Evolutionary conservation across 2,329 filamentous ascomycete genomes (phyloP), one percentile per base, ranked within the genome.

Genomic region (Trichoderma harzianum): DNA sequence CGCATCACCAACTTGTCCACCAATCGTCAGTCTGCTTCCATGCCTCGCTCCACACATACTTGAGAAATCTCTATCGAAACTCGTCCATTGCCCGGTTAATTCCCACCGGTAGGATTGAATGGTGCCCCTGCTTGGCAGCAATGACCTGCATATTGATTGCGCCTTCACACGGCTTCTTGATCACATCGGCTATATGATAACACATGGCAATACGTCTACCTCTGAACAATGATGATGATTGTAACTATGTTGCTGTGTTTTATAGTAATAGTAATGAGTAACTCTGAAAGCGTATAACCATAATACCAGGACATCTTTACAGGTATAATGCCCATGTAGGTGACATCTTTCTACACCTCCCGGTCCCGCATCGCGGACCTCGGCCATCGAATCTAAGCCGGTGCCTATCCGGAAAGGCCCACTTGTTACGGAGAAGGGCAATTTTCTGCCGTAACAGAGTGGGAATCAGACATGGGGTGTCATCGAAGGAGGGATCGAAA

Each of bases 371-470:
- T 30, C 34, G 39, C 66, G 66, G 57, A 53, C 66, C 57, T 69
- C 66, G 66, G 66, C 66, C 55, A 47, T 62, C 14, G n/a, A 28
- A 62, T 62, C 57, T 34, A 11, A n/a, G 66, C 66, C 66, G 66
- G 66, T 28, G 39, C 66, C 36, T 61, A 30, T 34, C 57, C 66
- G 39, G 57, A 14, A 34, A 26, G 36, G 66, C 57, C 66, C 66
- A 69, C 57, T 61, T 36, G 16, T 34, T 62, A 69, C 57, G 57
- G 66, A 62, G 57, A 51, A 61, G n/a, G 66, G 57, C 55, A 69
- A 53, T 51, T 51, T 51, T 51, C 60, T 51, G 43, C 66, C 39
- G 30, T 43, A 69, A 28, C 43, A 69, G 30, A 51, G 39, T 32
- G 57, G 34, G 24, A 62, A 61, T 34, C 28, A 43, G 57, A 69